Evolutionary conservation across 768 basidiomycete genomes (phyloP), one percentile per base, ranked within the genome.

Genomic region (Tylopilus sp.): DNA sequence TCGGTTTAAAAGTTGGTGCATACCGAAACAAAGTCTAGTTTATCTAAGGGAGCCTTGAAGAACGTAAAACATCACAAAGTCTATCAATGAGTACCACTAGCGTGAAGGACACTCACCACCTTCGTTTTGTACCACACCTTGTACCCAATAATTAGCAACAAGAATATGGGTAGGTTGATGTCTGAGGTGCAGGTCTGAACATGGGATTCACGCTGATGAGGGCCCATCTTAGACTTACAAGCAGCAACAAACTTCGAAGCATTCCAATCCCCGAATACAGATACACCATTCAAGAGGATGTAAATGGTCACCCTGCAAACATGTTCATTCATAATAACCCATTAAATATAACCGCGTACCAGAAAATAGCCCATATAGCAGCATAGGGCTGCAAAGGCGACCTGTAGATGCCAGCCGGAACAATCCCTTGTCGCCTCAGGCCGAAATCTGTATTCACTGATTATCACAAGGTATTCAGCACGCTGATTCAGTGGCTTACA

Each of bases 1-100:
- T n/a, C n/a, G 5, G 15, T 18, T 40, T n/a, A 15, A 26, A 15
- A 3, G 22, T 22, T 4, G 1, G 23, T 48, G 66, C 79, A 45
- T 51, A 82, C 83, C 33, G 85, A 85, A 53, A 81, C 77, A 52
- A 88, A 85, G 65, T 88, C 87, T 79, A 87, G 85, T 57, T 88
- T 80, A n/a, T 25, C 43, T 17, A 64, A 57, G 28, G 57, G 50
- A 44, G 12, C 4, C 62, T 64, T 21, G n/a, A 17, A 21, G 21
- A 40, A 40, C 1, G 3, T 4, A 30, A 13, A 8, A 6, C 9
- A 50, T 47, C 30, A 50, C 53, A 6, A 2, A 3, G 15, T 1
- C 31, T n/a, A 3, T 21, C 38, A 11, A 10, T 20, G 38, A 39
- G n/a, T n/a, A n/a, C 20, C 38, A 12, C 20, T 5, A 12, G 20